Evolutionary conservation across 176 grass and related monocot genomes (phyloP), one percentile per base, ranked within the genome.

Genomic region (Carex myosuroides): DNA sequence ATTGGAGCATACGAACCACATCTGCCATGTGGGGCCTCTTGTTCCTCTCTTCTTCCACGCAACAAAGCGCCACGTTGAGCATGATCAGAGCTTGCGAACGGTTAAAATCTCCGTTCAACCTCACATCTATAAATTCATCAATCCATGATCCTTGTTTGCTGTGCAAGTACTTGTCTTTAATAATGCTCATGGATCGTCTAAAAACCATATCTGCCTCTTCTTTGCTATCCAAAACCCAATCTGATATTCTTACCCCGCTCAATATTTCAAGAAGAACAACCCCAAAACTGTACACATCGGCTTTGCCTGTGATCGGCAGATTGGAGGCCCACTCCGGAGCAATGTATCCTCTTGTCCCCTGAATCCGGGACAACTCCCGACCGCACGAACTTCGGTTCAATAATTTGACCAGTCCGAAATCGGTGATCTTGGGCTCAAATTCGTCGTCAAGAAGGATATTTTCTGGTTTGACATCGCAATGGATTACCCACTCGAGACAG

Each of bases 401-500:
- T 59, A 93, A 55, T 64, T 97, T 91, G 3, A 58, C 78, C 13
- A 93, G 42, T n/a, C 89, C 89, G 48, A 97, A 97, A 80, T 97
- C 94, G 14, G 89, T 82, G 37, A 91, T 88, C 29, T 91, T 90
- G 6, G 91, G 91, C 16, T 88, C 22, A 16, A 88, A 91, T 2
- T 91, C 85, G 30, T 59, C 7, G 16, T 93, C 86, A 46, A 93
- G 69, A 26, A 88, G 16, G 80, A 91, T 93, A 18, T 91, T 96
- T 57, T 97, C 89, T 37, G 89, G 89, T 37, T 93, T 80, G 32
- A 93, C 44, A n/a, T 97, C 91, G 0, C 89, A 97, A 7, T 97
- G 91, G 7, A 91, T 83, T 0, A 91, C 85, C 94, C 91, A 97
- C 64, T 97, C 91, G 1, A 93, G 89, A 64, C 94, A 96, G 59